Evolutionary conservation across 2,329 filamentous ascomycete genomes (phyloP).

Genomic region (Venturia carpophila): DNA sequence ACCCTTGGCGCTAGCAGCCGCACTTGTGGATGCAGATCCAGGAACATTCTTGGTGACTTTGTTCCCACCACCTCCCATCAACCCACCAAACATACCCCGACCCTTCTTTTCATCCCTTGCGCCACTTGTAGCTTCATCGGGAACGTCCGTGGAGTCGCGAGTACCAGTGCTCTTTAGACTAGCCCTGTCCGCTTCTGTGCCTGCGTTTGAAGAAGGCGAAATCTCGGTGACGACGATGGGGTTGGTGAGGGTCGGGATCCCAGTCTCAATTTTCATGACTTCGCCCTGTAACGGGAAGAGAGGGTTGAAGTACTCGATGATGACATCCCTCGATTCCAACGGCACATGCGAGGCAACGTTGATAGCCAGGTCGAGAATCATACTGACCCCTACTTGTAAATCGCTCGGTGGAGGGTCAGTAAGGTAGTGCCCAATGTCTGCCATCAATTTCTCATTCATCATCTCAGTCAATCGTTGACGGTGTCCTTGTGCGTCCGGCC

Average conservation of each 20-base stretch:
- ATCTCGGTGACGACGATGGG: constrained; percentile 30
- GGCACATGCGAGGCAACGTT: constrained; percentile 80
- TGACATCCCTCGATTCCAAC: constrained; percentile 83
- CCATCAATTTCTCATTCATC: constrained; percentile 62
- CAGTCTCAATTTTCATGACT: constrained; percentile 75
- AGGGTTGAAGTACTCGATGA: constrained; percentile 76
- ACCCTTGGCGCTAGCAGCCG: constrained; percentile 8
- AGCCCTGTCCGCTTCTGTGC: constrained; percentile 34
- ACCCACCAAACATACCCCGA: constrained; percentile 34
- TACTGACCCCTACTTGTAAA: constrained; percentile 78
- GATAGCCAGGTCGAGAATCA: constrained; percentile 88
- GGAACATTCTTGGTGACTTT: constrained; percentile 17
- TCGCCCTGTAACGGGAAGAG: constrained; percentile 61
- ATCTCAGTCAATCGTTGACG: constrained; percentile 48
- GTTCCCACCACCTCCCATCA: constrained; percentile 17
- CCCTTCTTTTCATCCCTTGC: constrained; percentile 30
- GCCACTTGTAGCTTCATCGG: constrained; percentile 10
- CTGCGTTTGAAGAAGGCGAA: constrained; percentile 2
- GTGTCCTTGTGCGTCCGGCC: constrained; percentile 57
- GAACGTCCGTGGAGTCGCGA: constrained; percentile 20
- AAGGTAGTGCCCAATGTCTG: constrained; percentile 64
- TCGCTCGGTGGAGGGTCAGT: constrained; percentile 69
- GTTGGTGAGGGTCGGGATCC: constrained; percentile 40
- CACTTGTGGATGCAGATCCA: not conserved
- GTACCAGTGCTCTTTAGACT: constrained; percentile 30